Evolutionary conservation across 176 grass and related monocot species (phyloP), one percentile per base, ranked within the genome.

Genomic region (Oryza coarctata): DNA sequence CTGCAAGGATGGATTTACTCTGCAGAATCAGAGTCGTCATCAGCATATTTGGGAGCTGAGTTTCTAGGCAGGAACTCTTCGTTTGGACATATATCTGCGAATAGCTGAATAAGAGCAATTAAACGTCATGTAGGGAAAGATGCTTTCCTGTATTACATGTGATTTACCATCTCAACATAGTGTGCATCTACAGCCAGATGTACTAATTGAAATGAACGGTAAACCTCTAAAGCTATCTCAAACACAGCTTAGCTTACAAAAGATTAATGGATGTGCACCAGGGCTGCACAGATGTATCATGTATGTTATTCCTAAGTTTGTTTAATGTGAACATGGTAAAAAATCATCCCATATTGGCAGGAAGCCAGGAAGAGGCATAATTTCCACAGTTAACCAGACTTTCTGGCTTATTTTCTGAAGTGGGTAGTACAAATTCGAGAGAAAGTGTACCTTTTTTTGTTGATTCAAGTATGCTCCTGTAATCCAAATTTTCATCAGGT

Each of bases 401-500:
- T 68, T 71, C 71, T 33, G 33, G 44, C 74, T 25, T 75, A 49
- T 40, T 58, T 80, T 38, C 5, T 63, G 68, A 89, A 45, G 27
- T 52, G 86, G 55, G 26, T 76, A 88, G n/a, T 60, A 60, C 55
- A 60, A 63, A 15, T 28, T 73, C 71, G 50, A 75, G 63, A 89
- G 6, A 65, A 82, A 87, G 85, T 64, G 71, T 15, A 98, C 95
- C 95, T 90, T 82, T 85, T n/a, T 83, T 95, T 66, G 92, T 85
- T 65, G 90, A 89, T 78, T 85, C 86, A 68, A 98, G 35, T 84
- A 91, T 76, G 78, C 86, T 89, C 50, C 82, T 85, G 79, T 93
- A 98, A 76, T 95, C 95, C 45, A 95, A 82, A 76, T 77, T 86
- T 90, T 89, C 90, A 89, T 98, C 95, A 62, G 95, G 90, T 75